Evolutionary conservation across 768 basidiomycete genomes (phyloP).

Genomic region (Leccinum rimulosum): DNA sequence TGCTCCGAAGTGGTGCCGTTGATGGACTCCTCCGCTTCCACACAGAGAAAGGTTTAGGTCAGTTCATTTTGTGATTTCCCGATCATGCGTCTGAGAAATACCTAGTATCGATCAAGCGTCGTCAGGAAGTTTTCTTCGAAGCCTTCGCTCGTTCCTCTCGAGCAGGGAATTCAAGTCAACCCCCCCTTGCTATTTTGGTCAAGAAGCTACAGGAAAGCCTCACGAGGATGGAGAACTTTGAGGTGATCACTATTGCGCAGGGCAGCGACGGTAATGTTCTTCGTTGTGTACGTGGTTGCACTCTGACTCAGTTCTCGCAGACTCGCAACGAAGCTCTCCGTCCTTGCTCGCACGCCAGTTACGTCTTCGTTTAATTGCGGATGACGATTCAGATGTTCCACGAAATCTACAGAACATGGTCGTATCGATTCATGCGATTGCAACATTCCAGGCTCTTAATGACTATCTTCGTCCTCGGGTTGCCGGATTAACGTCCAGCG

Average conservation of each 20-base stretch:
- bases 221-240: conserved; percentile 93
- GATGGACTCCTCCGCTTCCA: conserved; percentile 83
- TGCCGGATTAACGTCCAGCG: conserved; percentile 61
- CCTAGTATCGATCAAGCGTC: conserved; percentile 58
- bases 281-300: neutral
- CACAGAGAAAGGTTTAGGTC: conserved; percentile 53
- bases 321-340: conserved; percentile 88
- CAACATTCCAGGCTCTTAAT: conserved; percentile 95
- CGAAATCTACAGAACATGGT: conserved; percentile 85
- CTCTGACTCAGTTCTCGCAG: conserved; percentile 35
- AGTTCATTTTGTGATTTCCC: neutral
- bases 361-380: conserved; percentile 84
- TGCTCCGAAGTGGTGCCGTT: conserved; percentile 90
- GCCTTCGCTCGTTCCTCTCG: conserved; percentile 64
- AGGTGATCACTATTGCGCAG: conserved; percentile 87
- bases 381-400: conserved; percentile 87
- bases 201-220: conserved; percentile 96
- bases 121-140: conserved; percentile 79
- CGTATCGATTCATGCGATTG: conserved; percentile 97
- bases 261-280: conserved; percentile 64
- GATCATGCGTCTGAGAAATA: conserved; percentile 6
- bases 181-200: conserved; percentile 73
- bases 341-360: conserved; percentile 91
- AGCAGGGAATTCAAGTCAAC: conserved; percentile 43
- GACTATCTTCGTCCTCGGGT: conserved; percentile 94